Base-by-base conservation (phyloP, 495 filamentous ascomycete genomes). In the Podospora sp. region DNA sequence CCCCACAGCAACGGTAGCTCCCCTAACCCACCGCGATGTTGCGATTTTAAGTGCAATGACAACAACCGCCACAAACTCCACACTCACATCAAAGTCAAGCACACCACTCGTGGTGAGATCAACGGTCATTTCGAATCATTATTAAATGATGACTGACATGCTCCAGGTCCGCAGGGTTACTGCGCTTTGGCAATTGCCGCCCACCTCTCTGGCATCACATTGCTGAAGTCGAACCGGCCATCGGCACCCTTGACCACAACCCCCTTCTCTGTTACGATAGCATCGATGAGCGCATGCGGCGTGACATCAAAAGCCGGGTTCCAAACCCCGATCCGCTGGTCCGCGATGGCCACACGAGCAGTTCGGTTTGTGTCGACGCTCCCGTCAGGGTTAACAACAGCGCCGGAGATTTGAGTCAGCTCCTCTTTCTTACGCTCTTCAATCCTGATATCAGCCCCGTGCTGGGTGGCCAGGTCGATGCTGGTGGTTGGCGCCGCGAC, bases 301-400 rank as follows among this genome's bases (percentile, higher is more conserved):
- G 95, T 98, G 27, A 99, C 90, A 76, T 99, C 95, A 72, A 99
- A 99, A 21, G 93, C 90, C 27, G 96, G 95, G 73, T 99, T 99
- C 92, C 94, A 99, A 22, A 97, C 92, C 53, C 81, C 81, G 53
- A 97, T 95, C 1, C 87, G 85, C 68, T 89, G 84, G 29, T 96
- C 91, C 9, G 94, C 95, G 61, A 92, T 94, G 52, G 87, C 86
- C 20, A 99, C 86, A 26, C 88, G 88, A 36, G 86, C 88, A n/a
- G 88, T 83, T 55, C 81, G 76, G 36, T 69, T 80, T 14, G 81
- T 65, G 78, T 88, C 82, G 11, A 87, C 77, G 22, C 69, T 79
- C 6, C 82, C 82, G 55, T 83, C 79, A 20, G 74, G 72, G 7
- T 79, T 82, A 36, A 88, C 85, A n/a, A 80, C 75, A 18, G 86